A percentile compares a stretch with the other conserved stretches of the same genome.
These are phyloP conservation scores for Fusarium miscanthi DNA, from an alignment of 2,329 filamentous ascomycete species.

Conservation along the genomic window DNA sequence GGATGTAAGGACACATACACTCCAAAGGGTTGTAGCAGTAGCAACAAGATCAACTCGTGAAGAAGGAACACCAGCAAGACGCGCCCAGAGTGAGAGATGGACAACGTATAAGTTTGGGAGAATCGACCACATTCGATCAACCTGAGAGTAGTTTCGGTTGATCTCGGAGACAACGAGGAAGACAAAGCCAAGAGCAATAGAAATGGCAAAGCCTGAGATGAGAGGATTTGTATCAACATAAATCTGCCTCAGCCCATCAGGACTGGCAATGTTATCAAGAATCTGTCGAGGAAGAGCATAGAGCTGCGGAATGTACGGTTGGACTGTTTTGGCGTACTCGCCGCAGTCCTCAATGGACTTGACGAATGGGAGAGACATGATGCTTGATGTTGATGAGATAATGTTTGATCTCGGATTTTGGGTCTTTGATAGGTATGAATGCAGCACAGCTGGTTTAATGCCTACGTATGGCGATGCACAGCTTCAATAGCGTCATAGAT, in stretches of 20 bases:
- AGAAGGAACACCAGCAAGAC: slow-evolving; percentile 76
- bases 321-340: slow-evolving; percentile 78
- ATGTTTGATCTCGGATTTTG: not conserved
- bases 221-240: slow-evolving; percentile 91
- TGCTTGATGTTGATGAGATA: slow-evolving; percentile 31
- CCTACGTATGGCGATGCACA: not conserved
- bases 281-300: slow-evolving; percentile 75
- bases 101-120: slow-evolving; percentile 87
- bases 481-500: slow-evolving; percentile 36
- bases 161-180: slow-evolving; percentile 83
- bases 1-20: slow-evolving; percentile 63
- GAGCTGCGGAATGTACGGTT: slow-evolving; percentile 78
- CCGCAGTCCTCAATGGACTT: slow-evolving; percentile 78
- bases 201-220: slow-evolving; percentile 77
- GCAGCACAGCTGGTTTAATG: slow-evolving; percentile 24
- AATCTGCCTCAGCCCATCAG: slow-evolving; percentile 72
- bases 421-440: not conserved
- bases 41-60: slow-evolving; percentile 78
- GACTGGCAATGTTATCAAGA: slow-evolving; percentile 67
- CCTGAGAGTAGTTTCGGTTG: slow-evolving; percentile 96
- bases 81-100: slow-evolving; percentile 87
- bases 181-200: slow-evolving; percentile 75
- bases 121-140: slow-evolving; percentile 92
- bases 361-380: slow-evolving; percentile 79
- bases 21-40: slow-evolving; percentile 80